Base-by-base conservation (phyloP, 495 filamentous ascomycete genomes). In the Tricharina praecox region DNA sequence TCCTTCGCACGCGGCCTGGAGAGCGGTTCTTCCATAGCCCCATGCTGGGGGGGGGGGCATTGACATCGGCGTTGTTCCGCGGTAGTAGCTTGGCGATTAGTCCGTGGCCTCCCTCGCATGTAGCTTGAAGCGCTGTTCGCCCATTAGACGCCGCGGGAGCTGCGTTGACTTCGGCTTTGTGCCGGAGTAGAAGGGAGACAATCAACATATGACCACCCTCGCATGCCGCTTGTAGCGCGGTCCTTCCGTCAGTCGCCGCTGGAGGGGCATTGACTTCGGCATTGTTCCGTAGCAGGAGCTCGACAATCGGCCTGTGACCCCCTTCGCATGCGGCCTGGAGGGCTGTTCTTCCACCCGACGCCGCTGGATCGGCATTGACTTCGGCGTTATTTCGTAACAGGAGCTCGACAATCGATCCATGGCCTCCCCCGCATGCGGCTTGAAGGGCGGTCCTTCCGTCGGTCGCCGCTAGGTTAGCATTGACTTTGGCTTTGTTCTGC, bases 221-320 rank as follows among this genome's bases (percentile, higher is more conserved):
- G 16, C 5, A 4, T 19, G 39, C 39, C 7, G 20, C 39, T 21
- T 43, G 20, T 11, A 43, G 39, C 4, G 39, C 18, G 20, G 39
- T 43, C 16, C 39, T 4, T 4, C 39, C 20, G 25, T 21, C 3
- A 3, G 7, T 3, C 16, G 7, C 8, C 7, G 39, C 16, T 5
- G 39, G 5, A 3, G 39, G 39, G 39, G 10, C 39, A 25, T 43
- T 43, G 20, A 43, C 24, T 21, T 43, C 5, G 20, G 39, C 39
- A 7, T 21, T 21, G 5, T 5, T 5, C 7, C 25, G 8, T 24
- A 43, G 24, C 39, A 43, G 16, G 3, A 4, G 7, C 20, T 11
- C 11, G 10, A 43, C 21, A 11, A 23, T 23, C 11, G 4, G 3
- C 11, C 3, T 3, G 20, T 43, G 18, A 5, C 39, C 39, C 4